Evolutionary conservation across 2,329 filamentous ascomycete species (phyloP).

Genomic region (Talaromyces rugulosus): DNA sequence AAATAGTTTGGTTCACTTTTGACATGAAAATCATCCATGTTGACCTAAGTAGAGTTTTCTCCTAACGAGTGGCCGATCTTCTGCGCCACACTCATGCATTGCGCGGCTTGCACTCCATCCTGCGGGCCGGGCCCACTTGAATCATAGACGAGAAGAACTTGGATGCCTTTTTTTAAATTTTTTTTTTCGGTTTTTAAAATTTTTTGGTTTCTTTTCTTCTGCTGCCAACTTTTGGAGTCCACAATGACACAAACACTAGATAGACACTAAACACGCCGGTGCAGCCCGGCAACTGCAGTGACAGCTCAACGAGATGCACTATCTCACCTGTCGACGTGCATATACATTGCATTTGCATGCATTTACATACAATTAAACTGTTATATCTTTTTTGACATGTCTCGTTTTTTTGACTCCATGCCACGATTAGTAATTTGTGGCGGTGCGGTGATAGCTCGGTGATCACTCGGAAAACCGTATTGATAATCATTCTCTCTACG

Average conservation of each 20-base stretch:
- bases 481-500: too few species aligned
- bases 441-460: background rate
- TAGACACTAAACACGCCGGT: background rate
- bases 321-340: background rate
- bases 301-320: conserved; percentile 2
- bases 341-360: background rate
- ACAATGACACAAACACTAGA: background rate
- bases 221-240: background rate
- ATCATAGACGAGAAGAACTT: background rate
- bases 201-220: background rate
- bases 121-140: background rate
- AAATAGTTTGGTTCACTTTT: background rate
- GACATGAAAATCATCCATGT: background rate
- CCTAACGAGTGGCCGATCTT: background rate
- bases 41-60: background rate
- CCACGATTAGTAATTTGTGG: background rate
- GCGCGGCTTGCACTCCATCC: background rate
- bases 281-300: background rate
- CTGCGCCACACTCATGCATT: background rate
- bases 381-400: background rate
- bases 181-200: background rate
- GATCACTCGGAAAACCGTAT: background rate
- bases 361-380: background rate
- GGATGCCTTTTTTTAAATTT: background rate
- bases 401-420: background rate